Evolutionary conservation across 1,284 basidiomycete species (phyloP).

Genomic region (Thecaphora frezii): DNA sequence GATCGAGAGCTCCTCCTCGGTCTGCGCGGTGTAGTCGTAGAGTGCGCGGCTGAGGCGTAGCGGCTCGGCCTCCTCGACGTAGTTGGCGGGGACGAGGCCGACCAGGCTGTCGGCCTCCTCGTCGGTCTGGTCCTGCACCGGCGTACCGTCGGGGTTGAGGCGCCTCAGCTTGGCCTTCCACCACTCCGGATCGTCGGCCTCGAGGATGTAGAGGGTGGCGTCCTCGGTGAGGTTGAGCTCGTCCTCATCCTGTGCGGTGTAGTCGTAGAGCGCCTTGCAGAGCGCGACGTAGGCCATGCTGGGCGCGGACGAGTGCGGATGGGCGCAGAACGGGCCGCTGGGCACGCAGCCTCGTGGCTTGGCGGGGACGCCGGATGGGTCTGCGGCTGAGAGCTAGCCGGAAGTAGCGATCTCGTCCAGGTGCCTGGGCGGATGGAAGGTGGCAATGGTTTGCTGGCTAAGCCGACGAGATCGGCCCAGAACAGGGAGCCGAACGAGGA

Average conservation of each 20-base stretch:
- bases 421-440: too few relatives aligned
- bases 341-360: too few relatives aligned
- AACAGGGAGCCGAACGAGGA: too few relatives aligned
- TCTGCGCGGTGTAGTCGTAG: slow-evolving; percentile 55
- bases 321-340: too few relatives aligned
- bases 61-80: slow-evolving; percentile 54
- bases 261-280: slow-evolving; percentile 56
- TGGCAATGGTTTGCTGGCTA: too few relatives aligned
- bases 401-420: too few relatives aligned
- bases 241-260: slow-evolving; percentile 54
- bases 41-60: slow-evolving; percentile 48
- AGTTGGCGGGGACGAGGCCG: slow-evolving; percentile 57
- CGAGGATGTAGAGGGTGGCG: slow-evolving; percentile 55
- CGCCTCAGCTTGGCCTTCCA: slow-evolving; percentile 53
- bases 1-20: slow-evolving; percentile 53
- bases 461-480: too few relatives aligned
- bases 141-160: slow-evolving; percentile 26
- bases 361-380: too few relatives aligned
- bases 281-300: slow-evolving; percentile 56
- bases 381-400: too few relatives aligned
- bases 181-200: slow-evolving; percentile 55
- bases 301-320: not conserved
- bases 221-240: slow-evolving; percentile 55
- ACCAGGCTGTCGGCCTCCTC: slow-evolving; percentile 23
- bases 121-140: slow-evolving; percentile 23